phyloP scores from a whole-genome alignment of 495 filamentous ascomycete species.

The Podospora fimiseda region DNA sequence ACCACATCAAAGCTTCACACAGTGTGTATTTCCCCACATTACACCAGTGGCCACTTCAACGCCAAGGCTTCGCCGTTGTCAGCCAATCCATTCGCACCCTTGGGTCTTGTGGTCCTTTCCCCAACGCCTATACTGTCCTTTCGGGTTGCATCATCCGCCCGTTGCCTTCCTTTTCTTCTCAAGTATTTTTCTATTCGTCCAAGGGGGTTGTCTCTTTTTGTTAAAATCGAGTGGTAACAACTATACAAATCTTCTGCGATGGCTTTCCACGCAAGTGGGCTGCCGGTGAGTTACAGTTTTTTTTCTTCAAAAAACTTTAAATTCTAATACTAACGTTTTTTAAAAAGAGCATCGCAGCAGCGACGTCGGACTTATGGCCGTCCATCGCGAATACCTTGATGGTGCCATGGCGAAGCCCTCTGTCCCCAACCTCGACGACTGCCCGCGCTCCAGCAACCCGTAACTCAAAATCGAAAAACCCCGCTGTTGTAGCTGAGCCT shows the following conservation, averaged over 20 bases:
- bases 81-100: slow-evolving; percentile 10
- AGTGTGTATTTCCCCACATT: too few relatives aligned
- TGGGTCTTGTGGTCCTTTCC: neutral
- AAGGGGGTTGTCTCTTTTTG: too few relatives aligned
- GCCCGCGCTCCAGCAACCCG: neutral
- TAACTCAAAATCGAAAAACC: slow-evolving; percentile 8
- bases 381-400: slow-evolving; percentile 44
- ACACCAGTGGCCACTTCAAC: neutral
- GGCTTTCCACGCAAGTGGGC: slow-evolving; percentile 38
- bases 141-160: slow-evolving; percentile 13
- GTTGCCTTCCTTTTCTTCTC: slow-evolving; percentile 3
- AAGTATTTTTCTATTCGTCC: too few relatives aligned
- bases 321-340: neutral
- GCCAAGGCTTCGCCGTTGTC: slow-evolving; percentile 5
- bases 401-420: slow-evolving; percentile 34
- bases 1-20: too few relatives aligned
- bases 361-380: slow-evolving; percentile 50
- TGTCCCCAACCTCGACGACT: slow-evolving; percentile 2
- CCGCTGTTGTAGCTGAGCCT: slow-evolving; percentile 7
- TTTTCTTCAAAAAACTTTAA: neutral
- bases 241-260: slow-evolving; percentile 20
- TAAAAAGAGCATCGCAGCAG: slow-evolving; percentile 41
- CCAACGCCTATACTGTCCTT: slow-evolving; percentile 2
- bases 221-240: slow-evolving; percentile 13
- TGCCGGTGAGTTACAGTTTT: slow-evolving; percentile 30